Conservation (phyloP, 2,329 filamentous ascomycete species). For the Hypoxylon sp. region DNA sequence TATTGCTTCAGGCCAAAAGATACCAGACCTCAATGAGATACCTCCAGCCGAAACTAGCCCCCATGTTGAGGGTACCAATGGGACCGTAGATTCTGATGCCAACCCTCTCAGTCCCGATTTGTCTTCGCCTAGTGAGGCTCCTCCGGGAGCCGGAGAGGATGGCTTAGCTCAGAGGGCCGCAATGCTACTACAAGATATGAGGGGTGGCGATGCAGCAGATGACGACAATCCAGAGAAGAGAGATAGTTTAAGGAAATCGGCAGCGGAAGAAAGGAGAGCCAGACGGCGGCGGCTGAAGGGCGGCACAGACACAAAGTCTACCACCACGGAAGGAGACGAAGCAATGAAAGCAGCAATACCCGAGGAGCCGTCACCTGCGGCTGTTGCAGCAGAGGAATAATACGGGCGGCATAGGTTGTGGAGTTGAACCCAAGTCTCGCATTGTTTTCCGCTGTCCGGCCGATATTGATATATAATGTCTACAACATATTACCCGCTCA, state of each 20-base stretch:
- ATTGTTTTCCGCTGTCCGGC: slow-evolving; percentile 23
- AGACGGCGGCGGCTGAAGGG: slow-evolving; percentile 53
- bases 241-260: slow-evolving; percentile 72
- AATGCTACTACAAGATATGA: slow-evolving; percentile 84
- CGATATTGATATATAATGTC: slow-evolving; percentile 45
- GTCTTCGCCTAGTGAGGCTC: slow-evolving; percentile 57
- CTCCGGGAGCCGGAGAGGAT: slow-evolving; percentile 62
- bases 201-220: slow-evolving; percentile 72
- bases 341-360: slow-evolving; percentile 41
- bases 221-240: slow-evolving; percentile 67
- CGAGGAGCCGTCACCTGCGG: slow-evolving; percentile 44
- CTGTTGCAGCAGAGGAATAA: slow-evolving; percentile 39
- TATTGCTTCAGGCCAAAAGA: slow-evolving; percentile 87
- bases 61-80: slow-evolving; percentile 53
- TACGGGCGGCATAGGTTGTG: not conserved
- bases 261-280: slow-evolving; percentile 53
- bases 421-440: slow-evolving; percentile 9
- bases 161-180: slow-evolving; percentile 90
- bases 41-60: slow-evolving; percentile 65
- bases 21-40: slow-evolving; percentile 78
- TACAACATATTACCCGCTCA: slow-evolving; percentile 37
- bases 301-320: slow-evolving; percentile 44
- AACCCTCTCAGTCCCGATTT: slow-evolving; percentile 66
- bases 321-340: slow-evolving; percentile 43
- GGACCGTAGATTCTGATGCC: slow-evolving; percentile 63